These are phyloP conservation scores for Microcos paniculata DNA, from an alignment of 345 rosid species.

Conservation along the genomic window DNA sequence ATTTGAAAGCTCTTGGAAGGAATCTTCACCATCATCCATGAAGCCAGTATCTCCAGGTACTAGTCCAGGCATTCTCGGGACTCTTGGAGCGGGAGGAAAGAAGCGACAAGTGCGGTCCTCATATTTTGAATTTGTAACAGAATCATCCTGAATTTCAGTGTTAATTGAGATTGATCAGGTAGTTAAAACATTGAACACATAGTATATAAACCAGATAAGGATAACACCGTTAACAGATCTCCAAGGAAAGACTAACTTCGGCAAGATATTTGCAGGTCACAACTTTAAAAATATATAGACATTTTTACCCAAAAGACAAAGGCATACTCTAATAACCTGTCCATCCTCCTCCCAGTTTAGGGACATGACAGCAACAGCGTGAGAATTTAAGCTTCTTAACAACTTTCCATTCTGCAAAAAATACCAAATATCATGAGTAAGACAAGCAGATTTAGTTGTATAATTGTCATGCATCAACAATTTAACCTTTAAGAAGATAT, in stretches of 20 bases:
- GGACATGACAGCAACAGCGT: constrained; percentile 69
- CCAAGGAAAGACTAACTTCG: background rate
- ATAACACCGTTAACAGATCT: background rate
- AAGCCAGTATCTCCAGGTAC: constrained; percentile 80
- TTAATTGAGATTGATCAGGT: background rate
- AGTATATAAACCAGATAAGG: background rate
- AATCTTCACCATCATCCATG: constrained; percentile 82
- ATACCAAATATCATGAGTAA: constrained; percentile 8
- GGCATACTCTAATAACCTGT: constrained; percentile 40
- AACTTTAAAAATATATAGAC: background rate
- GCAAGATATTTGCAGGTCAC: constrained; percentile 2
- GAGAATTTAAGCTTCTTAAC: constrained; percentile 73
- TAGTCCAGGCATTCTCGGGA: constrained; percentile 76
- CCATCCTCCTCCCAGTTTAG: constrained; percentile 90
- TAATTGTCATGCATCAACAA: background rate
- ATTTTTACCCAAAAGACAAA: constrained; percentile 14
- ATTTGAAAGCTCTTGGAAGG: constrained; percentile 71
- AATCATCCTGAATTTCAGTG: constrained; percentile 44
- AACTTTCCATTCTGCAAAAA: constrained; percentile 69
- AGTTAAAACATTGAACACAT: background rate
- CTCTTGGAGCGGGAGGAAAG: constrained; percentile 89
- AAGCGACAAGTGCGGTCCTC: constrained; percentile 89
- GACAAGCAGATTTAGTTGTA: background rate
- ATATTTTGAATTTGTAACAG: constrained; percentile 39
- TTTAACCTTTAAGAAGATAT: background rate